phyloP scores from a whole-genome alignment of 495 filamentous ascomycete genomes.

The Geopyxis carbonaria region DNA sequence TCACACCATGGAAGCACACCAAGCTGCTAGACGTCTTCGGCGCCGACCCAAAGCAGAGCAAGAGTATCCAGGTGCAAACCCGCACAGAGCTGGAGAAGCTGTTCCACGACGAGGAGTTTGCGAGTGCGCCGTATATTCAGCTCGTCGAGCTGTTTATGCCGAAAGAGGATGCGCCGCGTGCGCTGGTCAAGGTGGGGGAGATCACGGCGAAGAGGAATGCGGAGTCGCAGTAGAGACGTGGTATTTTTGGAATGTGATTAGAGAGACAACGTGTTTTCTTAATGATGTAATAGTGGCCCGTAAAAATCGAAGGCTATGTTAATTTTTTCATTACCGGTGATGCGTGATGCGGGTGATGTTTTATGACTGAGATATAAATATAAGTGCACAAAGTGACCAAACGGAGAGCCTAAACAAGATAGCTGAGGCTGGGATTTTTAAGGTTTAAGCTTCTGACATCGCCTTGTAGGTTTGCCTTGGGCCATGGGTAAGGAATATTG shows the following conservation, averaged over 20 bases:
- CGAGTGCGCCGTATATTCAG: constrained; percentile 27
- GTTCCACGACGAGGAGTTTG: constrained; percentile 51
- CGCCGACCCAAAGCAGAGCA: constrained; percentile 36
- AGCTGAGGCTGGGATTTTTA: no score
- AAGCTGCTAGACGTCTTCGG: constrained; percentile 54
- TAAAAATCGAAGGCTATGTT: no score
- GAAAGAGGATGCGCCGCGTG: constrained; percentile 59
- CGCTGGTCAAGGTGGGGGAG: constrained; percentile 45
- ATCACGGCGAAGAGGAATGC: constrained; percentile 40
- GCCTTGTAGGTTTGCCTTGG: no score
- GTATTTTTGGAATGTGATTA: neutral
- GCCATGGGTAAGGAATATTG: no score
- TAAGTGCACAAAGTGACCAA: no score
- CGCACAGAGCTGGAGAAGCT: constrained; percentile 50
- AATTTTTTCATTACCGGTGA: no score
- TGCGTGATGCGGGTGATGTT: no score
- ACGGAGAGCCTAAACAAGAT: no score
- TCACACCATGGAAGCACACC: constrained; percentile 54
- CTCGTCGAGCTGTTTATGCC: constrained; percentile 81
- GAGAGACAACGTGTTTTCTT: neutral
- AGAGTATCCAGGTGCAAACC: constrained; percentile 53
- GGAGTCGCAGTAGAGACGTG: no score
- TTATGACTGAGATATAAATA: no score
- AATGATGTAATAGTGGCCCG: neutral
- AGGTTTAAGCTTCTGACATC: no score